Percentiles rank a stretch among this genome's conserved stretches.
Conservation (phyloP, 2,329 filamentous ascomycete genomes). For the Coniochaeta sp. region DNA sequence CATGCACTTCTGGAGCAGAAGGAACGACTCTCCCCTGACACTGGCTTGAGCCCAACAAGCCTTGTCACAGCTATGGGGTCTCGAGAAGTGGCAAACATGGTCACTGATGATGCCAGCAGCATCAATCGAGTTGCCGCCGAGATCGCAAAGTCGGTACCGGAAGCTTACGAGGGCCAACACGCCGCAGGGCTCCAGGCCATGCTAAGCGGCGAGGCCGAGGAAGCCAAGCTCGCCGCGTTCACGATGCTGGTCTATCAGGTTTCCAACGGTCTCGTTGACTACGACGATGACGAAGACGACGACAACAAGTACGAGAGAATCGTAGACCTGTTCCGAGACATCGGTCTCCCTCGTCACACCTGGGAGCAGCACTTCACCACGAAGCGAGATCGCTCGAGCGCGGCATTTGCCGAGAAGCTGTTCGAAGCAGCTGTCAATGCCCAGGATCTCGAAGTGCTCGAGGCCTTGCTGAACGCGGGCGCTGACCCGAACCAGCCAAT, state of each 20-base stretch:
- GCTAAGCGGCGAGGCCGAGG: background rate
- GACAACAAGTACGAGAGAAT: constrained; percentile 1
- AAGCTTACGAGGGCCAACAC: background rate
- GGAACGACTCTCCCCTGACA: too few relatives aligned
- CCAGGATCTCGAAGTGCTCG: background rate
- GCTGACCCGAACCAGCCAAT: background rate
- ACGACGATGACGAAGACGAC: background rate
- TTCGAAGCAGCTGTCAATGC: background rate
- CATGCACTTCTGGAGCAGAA: background rate
- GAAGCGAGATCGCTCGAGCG: background rate
- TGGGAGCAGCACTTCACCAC: background rate
- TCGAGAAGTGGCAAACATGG: background rate
- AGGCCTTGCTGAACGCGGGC: background rate
- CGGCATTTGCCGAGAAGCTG: background rate
- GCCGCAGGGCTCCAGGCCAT: background rate
- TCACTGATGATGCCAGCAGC: background rate
- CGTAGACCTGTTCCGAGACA: background rate
- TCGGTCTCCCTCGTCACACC: background rate
- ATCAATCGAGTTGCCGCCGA: background rate
- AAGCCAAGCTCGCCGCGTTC: background rate
- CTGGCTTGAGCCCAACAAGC: background rate
- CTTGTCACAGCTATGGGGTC: background rate
- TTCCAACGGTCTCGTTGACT: background rate
- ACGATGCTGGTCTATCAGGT: background rate
- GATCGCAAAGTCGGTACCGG: background rate